Evolutionary conservation across 352 stramenopile genomes (phyloP), one percentile per base, ranked within the genome.

Genomic region (Hyaloperonospora brassicae): DNA sequence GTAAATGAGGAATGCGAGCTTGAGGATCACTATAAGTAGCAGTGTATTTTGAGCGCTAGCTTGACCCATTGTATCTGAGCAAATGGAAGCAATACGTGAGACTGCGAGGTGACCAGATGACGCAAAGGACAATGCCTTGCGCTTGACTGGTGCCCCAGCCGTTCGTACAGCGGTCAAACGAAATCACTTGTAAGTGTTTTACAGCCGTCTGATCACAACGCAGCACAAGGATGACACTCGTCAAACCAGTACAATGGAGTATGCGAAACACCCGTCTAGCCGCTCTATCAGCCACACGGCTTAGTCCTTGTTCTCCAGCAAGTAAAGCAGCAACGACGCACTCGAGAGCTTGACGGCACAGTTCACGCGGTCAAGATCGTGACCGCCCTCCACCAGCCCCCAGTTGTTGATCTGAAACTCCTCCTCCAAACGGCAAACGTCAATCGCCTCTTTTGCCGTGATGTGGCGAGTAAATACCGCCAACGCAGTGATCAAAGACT

Each of bases 371-470:
- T 95, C 85, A 22, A 95, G 70, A 62, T 95, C 85, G 56, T 95
- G 85, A 53, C 85, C 85, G 34, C 85, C 85, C 59, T 95, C 85
- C 17, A 95, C 85, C 52, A 95, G 72, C 1, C 85, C 85, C 85
- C 85, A 95, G 45, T 82, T 78, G 50, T 70, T 76, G 59, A 95
- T 95, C 73, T 95, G 82, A 68, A 90, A 95, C 55, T 95, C 84
- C 46, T 95, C 84, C 52, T 95, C 84, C 46, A 93, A 52, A 25
- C 84, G 82, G 42, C 77, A 83, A 13, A 92, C 71, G 4, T 92
- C 80, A 68, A 91, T 90, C 8, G 84, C 84, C 57, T 93, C 84
- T 62, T 87, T 92, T 24, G 81, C 66, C 24, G 79, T 89, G 50
- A 93, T 84, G 62, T 93, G 77, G 34, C 84, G 84, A 64, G 92